phyloP scores from a whole-genome alignment of 371 early-diverging fungal species.

The Aphelidium insulamus region DNA sequence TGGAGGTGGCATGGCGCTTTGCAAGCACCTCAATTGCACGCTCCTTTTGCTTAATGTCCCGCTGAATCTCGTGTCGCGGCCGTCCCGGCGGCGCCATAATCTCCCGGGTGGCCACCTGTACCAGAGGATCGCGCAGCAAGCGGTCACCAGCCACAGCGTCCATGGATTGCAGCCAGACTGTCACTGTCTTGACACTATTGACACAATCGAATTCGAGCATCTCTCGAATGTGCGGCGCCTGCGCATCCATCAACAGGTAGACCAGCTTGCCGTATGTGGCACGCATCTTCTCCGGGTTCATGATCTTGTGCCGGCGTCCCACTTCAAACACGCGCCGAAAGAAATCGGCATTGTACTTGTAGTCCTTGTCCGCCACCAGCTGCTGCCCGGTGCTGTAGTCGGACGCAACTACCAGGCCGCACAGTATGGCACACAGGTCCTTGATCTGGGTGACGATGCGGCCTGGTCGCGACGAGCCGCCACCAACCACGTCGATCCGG shows the following conservation, averaged over 20 bases:
- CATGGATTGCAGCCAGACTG: constrained; percentile 43
- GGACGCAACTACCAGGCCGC: constrained; percentile 60
- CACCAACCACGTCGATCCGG: constrained; percentile 70
- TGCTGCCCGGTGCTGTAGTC: constrained; percentile 70
- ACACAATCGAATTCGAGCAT: constrained; percentile 62
- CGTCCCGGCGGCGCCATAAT: constrained; percentile 60
- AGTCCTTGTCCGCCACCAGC: constrained; percentile 57
- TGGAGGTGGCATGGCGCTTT: constrained; percentile 38
- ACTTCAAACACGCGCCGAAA: constrained; percentile 82
- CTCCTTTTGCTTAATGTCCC: constrained; percentile 75
- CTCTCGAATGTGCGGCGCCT: constrained; percentile 60
- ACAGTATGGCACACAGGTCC: constrained; percentile 78
- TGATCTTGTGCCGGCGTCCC: constrained; percentile 87
- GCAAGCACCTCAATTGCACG: constrained; percentile 62
- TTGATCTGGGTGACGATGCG: constrained; percentile 84
- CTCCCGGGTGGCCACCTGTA: constrained; percentile 68
- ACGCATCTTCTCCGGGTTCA: constrained; percentile 95
- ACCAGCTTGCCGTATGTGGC: constrained; percentile 82
- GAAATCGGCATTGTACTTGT: constrained; percentile 66
- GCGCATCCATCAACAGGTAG: constrained; percentile 71
- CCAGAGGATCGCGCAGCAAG: constrained; percentile 52
- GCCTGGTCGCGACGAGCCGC: constrained; percentile 55
- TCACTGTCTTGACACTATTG: constrained; percentile 65
- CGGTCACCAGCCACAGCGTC: too few relatives aligned
- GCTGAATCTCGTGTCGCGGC: constrained; percentile 45